These are phyloP conservation scores for Graphilbum sp. DNA, from an alignment of 2,329 filamentous ascomycete species.

Conservation along the genomic window DNA sequence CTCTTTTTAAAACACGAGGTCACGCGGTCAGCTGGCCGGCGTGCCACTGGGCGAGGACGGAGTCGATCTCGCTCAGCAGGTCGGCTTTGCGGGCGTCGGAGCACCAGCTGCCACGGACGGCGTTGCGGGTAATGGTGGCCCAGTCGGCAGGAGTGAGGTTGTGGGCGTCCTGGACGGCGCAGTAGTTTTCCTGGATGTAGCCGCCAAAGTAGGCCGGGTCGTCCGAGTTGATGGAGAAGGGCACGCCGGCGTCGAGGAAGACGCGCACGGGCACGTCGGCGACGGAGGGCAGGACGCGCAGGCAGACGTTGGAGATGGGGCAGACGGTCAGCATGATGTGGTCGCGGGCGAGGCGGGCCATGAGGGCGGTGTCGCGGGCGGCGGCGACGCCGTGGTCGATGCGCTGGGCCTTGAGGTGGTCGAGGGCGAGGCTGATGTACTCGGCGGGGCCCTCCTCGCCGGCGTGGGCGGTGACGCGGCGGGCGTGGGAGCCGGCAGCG, in stretches of 20 bases:
- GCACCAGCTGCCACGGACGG: slow-evolving; percentile 57
- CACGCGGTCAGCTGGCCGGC: slow-evolving; percentile 4
- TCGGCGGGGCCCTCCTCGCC: slow-evolving; percentile 57
- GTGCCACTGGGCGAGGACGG: slow-evolving; percentile 13
- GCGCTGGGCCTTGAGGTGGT: slow-evolving; percentile 42
- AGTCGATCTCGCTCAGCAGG: slow-evolving; percentile 31
- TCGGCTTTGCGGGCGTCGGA: slow-evolving; percentile 42
- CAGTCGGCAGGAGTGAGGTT: slow-evolving; percentile 46
- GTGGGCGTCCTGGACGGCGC: slow-evolving; percentile 59
- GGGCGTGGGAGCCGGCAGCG: slow-evolving; percentile 13
- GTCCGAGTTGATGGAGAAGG: slow-evolving; percentile 59
- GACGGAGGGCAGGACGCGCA: slow-evolving; percentile 37
- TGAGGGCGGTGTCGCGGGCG: slow-evolving; percentile 39
- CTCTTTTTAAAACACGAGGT: too few species aligned
- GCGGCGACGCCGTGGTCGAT: slow-evolving; percentile 63
- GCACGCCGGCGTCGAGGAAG: slow-evolving; percentile 47
- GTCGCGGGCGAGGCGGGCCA: slow-evolving; percentile 38
- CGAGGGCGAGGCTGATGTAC: slow-evolving; percentile 49
- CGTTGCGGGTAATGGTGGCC: slow-evolving; percentile 42
- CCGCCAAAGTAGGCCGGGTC: slow-evolving; percentile 63
- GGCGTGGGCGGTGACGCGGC: slow-evolving; percentile 51
- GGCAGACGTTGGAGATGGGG: slow-evolving; percentile 54
- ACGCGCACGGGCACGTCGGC: slow-evolving; percentile 41
- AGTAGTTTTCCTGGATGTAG: slow-evolving; percentile 62
- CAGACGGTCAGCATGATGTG: slow-evolving; percentile 53